Evolutionary conservation across 2,329 filamentous ascomycete species (phyloP), one percentile per base, ranked within the genome.

Genomic region (Sodiomyces alkalinus): DNA sequence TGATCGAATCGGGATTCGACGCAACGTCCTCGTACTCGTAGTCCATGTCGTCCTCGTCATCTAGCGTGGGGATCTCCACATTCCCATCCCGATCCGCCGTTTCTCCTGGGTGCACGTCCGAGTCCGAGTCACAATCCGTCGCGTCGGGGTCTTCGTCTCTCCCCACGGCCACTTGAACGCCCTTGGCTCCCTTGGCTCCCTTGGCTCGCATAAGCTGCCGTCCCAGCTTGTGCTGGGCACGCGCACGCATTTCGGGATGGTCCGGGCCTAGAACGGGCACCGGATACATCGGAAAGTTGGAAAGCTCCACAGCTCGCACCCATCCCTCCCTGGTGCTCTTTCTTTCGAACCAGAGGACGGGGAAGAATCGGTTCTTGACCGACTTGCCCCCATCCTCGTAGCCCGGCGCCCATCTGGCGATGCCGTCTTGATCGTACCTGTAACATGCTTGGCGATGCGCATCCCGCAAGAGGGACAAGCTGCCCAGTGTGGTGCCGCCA

Each of bases 301-400:
- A 17, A 3, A 28, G 27, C 12, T 29, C 27, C 16, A 12, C 20
- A 6, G 27, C 27, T 5, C 20, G 27, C 11, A 23, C 13, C 27
- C 27, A 29, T n/a, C 27, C 27, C 13, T 22, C 15, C 20, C 15
- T 7, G 13, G 14, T 19, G 18, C 48, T 31, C 15, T 33, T 30
- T 4, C 29, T 16, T 18, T 39, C 33, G n/a, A 38, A 39, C 31
- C 38, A 41, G 22, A 39, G 20, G 7, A 39, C 32, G 4, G 39
- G 39, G 11, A 38, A 34, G 13, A 32, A 27, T 20, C 39, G 29
- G 11, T 34, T 26, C n/a, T 23, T 17, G 15, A 35, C 35, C 7
- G 18, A 19, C 6, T 27, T 28, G 7, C 34, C 37, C 2, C 30
- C 35, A 4, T 41, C 39, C 7, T 31, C 24, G 14, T 29, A 41